Base-by-base conservation (phyloP, 768 basidiomycete genomes). In the Cyclocybe aegerita region DNA sequence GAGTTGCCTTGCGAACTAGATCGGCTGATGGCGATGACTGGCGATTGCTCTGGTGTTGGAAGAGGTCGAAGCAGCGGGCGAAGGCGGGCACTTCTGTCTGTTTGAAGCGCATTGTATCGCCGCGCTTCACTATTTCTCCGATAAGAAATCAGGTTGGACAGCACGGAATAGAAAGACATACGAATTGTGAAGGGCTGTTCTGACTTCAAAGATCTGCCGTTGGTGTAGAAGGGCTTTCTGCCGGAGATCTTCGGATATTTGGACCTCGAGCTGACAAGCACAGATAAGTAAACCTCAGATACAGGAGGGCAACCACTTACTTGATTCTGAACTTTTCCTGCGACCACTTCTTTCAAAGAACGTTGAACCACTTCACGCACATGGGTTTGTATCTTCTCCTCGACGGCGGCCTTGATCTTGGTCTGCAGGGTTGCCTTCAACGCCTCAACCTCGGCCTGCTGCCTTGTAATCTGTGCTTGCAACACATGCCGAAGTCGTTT, bases 31-130 rank as follows among this genome's bases (percentile, higher is more conserved):
- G 64, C 35, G 7, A 66, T 58, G 34, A 65, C 54, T 2, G 77
- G 78, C 4, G 77, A 78, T 56, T 78, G 76, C 42, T 75, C 69
- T 38, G 74, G 73, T 12, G 73, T 76, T 1, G 75, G 74, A 14
- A 77, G 64, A 1, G 81, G 80, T 0, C 79, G 75, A 11, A 82
- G 65, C 3, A 82, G 74, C 12, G 79, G 78, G 15, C 75, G 70
- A 29, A 82, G 65, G 9, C 75, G 74, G 12, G 72, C 74, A n/a
- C 64, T 65, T 16, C 70, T 65, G 43, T 68, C 54, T 30, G 56
- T 57, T 39, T 56, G 63, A 48, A 58, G 60, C 29, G 58, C 60
- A 62, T 49, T 69, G 54, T 55, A 80, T 59, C 73, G 69, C 31
- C 78, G 70, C 9, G 78, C 76, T 62, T 82, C 76, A 4, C 78